Base-by-base conservation (phyloP, 768 basidiomycete species). In the Boletus insuetus region DNA sequence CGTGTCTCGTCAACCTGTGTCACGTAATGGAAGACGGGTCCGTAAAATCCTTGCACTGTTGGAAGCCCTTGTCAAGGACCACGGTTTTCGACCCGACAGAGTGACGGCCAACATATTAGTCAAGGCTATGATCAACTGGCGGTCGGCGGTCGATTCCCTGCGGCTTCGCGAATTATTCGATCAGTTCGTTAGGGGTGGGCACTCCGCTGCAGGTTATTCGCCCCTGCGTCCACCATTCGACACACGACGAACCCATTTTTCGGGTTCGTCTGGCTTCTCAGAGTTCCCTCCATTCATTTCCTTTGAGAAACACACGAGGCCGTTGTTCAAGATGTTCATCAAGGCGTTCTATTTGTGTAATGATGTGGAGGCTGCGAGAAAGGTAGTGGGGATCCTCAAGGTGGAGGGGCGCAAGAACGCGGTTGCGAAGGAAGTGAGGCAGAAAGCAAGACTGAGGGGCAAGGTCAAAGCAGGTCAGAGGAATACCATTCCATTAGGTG, bases 311-410 rank as follows among this genome's bases (percentile, higher is more conserved):
- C 86, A 90, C 64, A 76, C 83, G n/a, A 73, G 75, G 54, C 89
- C 89, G 40, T 63, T 91, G 69, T 86, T 85, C 68, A 85, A 78
- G 74, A 84, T 84, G 82, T 84, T 91, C 69, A 81, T 87, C 63
- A 83, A 79, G 62, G 83, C 82, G 14, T 79, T 91, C 58, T 78
- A 82, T 65, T 48, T 74, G 40, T 71, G 82, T 29, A 77, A 77
- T 20, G 89, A 92, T 65, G 57, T 64, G 8, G 67, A 66, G 12
- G 83, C 82, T 39, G 86, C 83, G 24, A 73, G 76, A 64, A 75
- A 58, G 42, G 77, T 87, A 20, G 60, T 85, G 22, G 80, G 76
- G 20, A 83, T 87, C 54, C 60, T 88, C 62, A 82, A 79, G 56
- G 75, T 72, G 37, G 79, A 77, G 37, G 61, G 63, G 11, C 20